Conservation (phyloP, 176 grass and related monocot species). For the Phoenix dactylifera region DNA sequence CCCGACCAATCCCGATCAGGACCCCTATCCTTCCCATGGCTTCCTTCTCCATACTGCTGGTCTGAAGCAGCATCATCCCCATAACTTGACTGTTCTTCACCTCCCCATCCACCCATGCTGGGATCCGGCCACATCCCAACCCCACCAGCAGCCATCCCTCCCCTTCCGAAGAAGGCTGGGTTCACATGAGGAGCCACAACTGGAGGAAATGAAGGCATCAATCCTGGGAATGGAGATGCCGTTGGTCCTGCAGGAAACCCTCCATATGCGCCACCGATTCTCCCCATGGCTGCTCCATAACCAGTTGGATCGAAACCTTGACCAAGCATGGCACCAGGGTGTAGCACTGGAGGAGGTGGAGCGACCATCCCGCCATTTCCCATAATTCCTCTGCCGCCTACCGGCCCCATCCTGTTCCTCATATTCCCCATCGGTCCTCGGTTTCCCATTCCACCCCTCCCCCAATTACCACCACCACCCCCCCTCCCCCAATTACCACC, state of each 20-base stretch:
- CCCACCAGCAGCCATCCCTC: slow-evolving; percentile 29
- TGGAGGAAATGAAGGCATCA: slow-evolving; percentile 17
- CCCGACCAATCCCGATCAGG: background rate
- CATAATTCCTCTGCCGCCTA: slow-evolving; percentile 21
- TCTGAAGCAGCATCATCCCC: slow-evolving; percentile 29
- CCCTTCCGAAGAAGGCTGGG: slow-evolving; percentile 30
- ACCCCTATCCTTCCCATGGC: slow-evolving; percentile 7
- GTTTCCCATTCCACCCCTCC: slow-evolving; percentile 20
- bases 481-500: slow-evolving; percentile 10
- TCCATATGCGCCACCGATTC: slow-evolving; percentile 16
- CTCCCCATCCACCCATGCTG: slow-evolving; percentile 42
- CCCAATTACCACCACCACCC: slow-evolving; percentile 5
- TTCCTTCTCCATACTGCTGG: slow-evolving; percentile 23
- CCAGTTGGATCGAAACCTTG: slow-evolving; percentile 16
- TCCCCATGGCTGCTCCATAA: slow-evolving; percentile 12
- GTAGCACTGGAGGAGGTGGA: slow-evolving; percentile 12
- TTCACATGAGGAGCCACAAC: slow-evolving; percentile 34
- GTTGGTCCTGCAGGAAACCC: slow-evolving; percentile 6
- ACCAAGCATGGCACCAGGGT: slow-evolving; percentile 18
- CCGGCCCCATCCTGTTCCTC: slow-evolving; percentile 14
- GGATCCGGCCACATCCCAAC: slow-evolving; percentile 30
- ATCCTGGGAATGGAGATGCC: slow-evolving; percentile 11
- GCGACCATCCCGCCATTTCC: slow-evolving; percentile 21
- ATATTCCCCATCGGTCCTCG: slow-evolving; percentile 19
- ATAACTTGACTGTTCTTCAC: slow-evolving; percentile 37